Evolutionary conservation across 371 early-diverging fungal genomes (phyloP).

Genomic region (Mucor racemosus): DNA sequence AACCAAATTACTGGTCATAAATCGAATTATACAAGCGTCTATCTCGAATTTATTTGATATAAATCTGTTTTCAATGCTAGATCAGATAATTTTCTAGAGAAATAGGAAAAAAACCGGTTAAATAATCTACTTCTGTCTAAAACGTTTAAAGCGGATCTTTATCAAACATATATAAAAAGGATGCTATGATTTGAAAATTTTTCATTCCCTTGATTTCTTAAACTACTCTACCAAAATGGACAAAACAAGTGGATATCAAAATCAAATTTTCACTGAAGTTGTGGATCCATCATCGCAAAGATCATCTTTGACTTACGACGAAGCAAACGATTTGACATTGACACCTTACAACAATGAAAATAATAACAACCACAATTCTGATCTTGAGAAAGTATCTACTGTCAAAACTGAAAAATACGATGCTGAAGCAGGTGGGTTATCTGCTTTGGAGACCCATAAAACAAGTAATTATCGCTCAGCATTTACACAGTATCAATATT

Average conservation of each 20-base stretch:
- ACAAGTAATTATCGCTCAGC: conserved; percentile 13
- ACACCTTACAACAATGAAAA: conserved; percentile 11
- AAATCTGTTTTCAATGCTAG: neutral
- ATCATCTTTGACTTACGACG: conserved; percentile 13
- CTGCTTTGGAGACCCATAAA: conserved; percentile 5
- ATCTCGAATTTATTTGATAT: too few species aligned
- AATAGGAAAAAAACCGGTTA: neutral
- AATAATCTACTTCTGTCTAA: conserved; percentile 1
- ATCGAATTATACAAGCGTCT: too few species aligned
- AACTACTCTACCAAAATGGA: neutral
- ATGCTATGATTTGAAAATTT: neutral
- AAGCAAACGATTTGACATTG: conserved; percentile 23
- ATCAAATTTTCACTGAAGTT: neutral
- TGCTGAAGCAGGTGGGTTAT: conserved; percentile 18
- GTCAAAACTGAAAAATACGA: conserved; percentile 25
- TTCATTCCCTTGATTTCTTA: neutral
- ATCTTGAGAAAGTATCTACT: conserved; percentile 16
- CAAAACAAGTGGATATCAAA: neutral
- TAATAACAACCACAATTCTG: neutral
- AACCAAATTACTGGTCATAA: too few species aligned
- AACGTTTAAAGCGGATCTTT: conserved; percentile 9
- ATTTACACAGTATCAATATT: neutral
- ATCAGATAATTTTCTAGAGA: neutral
- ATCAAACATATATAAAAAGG: conserved; percentile 4
- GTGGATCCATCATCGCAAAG: neutral